Evolutionary conservation across 352 stramenopile genomes (phyloP), one percentile per base, ranked within the genome.

Genomic region (Thalassiosira exigua): DNA sequence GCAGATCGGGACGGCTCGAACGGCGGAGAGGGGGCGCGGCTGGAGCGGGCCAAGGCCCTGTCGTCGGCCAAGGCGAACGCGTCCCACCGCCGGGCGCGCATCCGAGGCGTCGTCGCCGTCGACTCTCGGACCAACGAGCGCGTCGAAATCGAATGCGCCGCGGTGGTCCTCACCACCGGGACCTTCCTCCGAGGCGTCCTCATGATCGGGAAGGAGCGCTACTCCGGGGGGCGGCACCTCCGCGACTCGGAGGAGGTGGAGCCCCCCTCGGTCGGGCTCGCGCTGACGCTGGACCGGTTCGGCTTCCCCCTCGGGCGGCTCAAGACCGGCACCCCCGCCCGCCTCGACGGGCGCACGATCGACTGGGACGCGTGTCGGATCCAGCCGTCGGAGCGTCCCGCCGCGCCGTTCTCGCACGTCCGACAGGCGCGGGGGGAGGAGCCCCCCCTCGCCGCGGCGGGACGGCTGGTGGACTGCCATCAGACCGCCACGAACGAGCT

Each of bases 171-270:
- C 60, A 99, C 97, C 9, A 99, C 97, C 1, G 97, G 97, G 14
- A 99, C 97, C 17, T 99, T 99, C 81, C 84, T 99, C 17, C 88
- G 96, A 12, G 97, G 97, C 17, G 96, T 97, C 64, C 95, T 98
- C 46, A 98, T 98, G 78, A 92, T 99, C 36, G 97, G 97, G 14
- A 71, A 91, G 19, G 89, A 94, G 48, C 86, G 94, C 32, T 97
- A 98, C 76, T 92, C 92, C n/a, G 97, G 96, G 1, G 97, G 97
- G 11, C 88, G 97, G 29, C 94, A 98, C 84, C 92, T 98, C 62
- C 70, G 93, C 27, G 91, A 96, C 83, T 94, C 88, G 19, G 90
- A 94, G 78, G 74, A 94, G 52, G 87, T 92, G 0, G 97, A 99
- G 84, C 93, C 97, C n/a, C 97, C 97, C 14, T 97, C 94, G 2